Conservation (phyloP, 768 basidiomycete species). For the Hericium rajendrae region DNA sequence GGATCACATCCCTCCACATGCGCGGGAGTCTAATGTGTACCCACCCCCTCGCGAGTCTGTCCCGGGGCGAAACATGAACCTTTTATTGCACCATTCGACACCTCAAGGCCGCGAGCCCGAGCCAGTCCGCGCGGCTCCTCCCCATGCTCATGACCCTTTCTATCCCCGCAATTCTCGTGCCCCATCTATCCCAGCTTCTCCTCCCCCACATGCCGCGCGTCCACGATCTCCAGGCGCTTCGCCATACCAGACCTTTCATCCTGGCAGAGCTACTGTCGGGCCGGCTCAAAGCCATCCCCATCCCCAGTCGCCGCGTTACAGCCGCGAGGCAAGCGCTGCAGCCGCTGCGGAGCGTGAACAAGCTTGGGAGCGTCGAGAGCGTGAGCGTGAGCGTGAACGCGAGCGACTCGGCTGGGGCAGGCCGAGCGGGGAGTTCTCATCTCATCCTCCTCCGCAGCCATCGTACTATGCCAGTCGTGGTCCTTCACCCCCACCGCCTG, state of each 20-base stretch:
- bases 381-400: constrained; percentile 47
- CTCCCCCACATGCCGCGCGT: constrained; percentile 35
- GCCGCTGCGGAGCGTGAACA: constrained; percentile 42
- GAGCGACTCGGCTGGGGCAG: constrained; percentile 8
- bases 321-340: constrained; percentile 37
- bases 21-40: constrained; percentile 39
- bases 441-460: constrained; percentile 20
- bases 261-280: constrained; percentile 38
- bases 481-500: constrained; percentile 24
- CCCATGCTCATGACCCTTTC: constrained; percentile 47
- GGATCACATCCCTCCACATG: constrained; percentile 29
- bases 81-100: constrained; percentile 56
- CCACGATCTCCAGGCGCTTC: constrained; percentile 43
- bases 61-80: constrained; percentile 20
- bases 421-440: constrained; percentile 22
- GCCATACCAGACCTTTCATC: constrained; percentile 37
- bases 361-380: constrained; percentile 58
- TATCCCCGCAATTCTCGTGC: constrained; percentile 43
- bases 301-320: constrained; percentile 58
- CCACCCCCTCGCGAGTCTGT: constrained; percentile 37
- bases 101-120: constrained; percentile 40
- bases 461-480: constrained; percentile 26
- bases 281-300: constrained; percentile 38
- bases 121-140: constrained; percentile 38
- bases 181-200: constrained; percentile 52